Evolutionary conservation across 2,329 filamentous ascomycete species (phyloP), one percentile per base, ranked within the genome.

Genomic region (Fusarium musae): DNA sequence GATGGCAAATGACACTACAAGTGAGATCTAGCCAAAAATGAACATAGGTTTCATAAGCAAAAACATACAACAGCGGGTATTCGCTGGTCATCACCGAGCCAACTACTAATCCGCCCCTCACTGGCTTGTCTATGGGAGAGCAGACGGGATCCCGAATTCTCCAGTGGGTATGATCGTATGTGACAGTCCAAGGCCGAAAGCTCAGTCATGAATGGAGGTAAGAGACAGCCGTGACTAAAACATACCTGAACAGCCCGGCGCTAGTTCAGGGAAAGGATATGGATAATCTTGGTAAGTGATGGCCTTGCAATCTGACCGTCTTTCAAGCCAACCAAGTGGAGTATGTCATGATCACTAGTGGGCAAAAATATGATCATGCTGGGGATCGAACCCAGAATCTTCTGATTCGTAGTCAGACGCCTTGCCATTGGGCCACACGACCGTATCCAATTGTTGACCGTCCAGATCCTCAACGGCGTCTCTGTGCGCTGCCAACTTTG

Each of bases 371-470:
- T 70, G 66, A 70, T 70, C 75, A 74, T 66, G 71, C 64, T 75
- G 73, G 73, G 75, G 75, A 69, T 77, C 75, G 75, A 77, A 77
- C 75, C 75, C 73, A 74, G 66, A 74, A 77, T 77, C 75, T 77
- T 74, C 75, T 77, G 75, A 77, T 77, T 77, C 75, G 75, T 77
- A 77, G 75, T 75, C 75, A 77, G 75, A 77, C 73, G 75, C 75
- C 73, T 76, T 76, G 71, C 75, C 74, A 73, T 73, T 73, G 69
- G 70, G 69, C 70, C 69, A 72, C 70, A 63, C 61, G 68, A 70
- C 68, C 68, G 56, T 62, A 17, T 49, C 32, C 21, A 17, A n/a
- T 63, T 68, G 47, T 36, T 54, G 47, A 36, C 8, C 17, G 5
- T 23, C 4, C 65, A 17, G 9, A 3, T 46, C 8, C 21, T 0